Evolutionary conservation across 2,329 filamentous ascomycete genomes (phyloP), one percentile per base, ranked within the genome.

Genomic region (Leptodontidium sp.): DNA sequence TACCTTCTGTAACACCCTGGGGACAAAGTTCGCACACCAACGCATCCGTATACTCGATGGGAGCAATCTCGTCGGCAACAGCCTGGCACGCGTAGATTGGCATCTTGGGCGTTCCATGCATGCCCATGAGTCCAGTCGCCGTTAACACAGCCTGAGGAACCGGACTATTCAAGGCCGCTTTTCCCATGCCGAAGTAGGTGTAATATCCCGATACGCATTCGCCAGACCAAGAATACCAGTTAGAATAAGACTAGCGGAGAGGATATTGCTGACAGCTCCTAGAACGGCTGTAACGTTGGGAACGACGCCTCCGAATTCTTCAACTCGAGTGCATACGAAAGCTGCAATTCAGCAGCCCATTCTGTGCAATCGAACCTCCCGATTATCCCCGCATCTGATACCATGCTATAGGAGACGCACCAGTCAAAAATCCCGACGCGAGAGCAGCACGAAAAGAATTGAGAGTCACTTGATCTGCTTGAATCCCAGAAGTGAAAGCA

Each of bases 371-470:
- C 1, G 82, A 82, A 4, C 86, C 86, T 2, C 87, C 87, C 0
- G 84, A 86, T 73, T 88, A 88, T 0, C 87, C 87, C 84, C 85
- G 88, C 65, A 87, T 49, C 32, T 64, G 68, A 43, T 64, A 66
- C 2, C 50, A 26, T 6, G 62, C 47, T 29, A 62, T 26, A 6
- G 29, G 21, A 2, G 55, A 50, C 32, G 29, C 71, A 26, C 8
- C 65, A 35, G 52, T 32, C 14, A 47, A 12, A 5, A 17, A 12
- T 5, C n/a, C n/a, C 14, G 59, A 63, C 9, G 32, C 45, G 5
- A 71, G 57, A 14, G 67, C 68, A n/a, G 74, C 73, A 26, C 74
- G 71, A 2, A 76, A 32, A 3, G 69, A 70, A 59, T 76, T 73
- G 7, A 76, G 63, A 0, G 66, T 69, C 6, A 70, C 73, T 9